phyloP scores from a whole-genome alignment of 352 stramenopile genomes.

The Peronospora belbahrii region DNA sequence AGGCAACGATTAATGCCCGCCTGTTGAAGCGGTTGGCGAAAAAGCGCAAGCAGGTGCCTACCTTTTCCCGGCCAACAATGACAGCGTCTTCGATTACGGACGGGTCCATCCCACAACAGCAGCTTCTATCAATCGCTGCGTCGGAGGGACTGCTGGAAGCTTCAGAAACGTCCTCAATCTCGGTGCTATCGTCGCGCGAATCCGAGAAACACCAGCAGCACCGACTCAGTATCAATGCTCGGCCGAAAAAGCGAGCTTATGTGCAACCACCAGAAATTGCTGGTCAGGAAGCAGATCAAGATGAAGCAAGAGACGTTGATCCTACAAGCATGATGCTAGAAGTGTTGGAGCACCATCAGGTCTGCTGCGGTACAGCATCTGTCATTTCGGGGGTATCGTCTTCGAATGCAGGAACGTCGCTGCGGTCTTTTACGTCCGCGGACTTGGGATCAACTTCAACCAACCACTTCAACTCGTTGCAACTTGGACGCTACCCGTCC shows the following conservation, averaged over 20 bases:
- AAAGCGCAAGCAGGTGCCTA: constrained; percentile 35
- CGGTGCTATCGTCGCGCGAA: constrained; percentile 52
- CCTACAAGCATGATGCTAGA: constrained; percentile 41
- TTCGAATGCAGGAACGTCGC: constrained; percentile 33
- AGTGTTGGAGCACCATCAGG: constrained; percentile 54
- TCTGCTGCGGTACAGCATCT: constrained; percentile 12
- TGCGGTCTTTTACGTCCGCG: constrained; percentile 41
- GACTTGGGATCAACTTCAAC: constrained; percentile 29
- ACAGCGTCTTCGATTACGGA: constrained; percentile 28
- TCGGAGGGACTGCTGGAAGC: constrained; percentile 17
- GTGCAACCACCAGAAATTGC: constrained; percentile 12
- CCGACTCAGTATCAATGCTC: constrained; percentile 41
- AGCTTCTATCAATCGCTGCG: not conserved
- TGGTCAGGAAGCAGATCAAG: constrained; percentile 2
- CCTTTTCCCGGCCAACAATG: constrained; percentile 31
- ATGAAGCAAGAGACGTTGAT: constrained; percentile 1
- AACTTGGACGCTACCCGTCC: constrained; percentile 25
- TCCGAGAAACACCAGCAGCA: constrained; percentile 66
- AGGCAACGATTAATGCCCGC: constrained; percentile 56
- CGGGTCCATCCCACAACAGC: constrained; percentile 18
- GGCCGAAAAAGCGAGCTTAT: constrained; percentile 21
- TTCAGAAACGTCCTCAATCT: constrained; percentile 54
- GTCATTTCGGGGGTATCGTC: constrained; percentile 32
- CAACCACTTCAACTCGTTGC: constrained; percentile 19
- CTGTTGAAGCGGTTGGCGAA: constrained; percentile 60